Conservation (phyloP, 208 protist genomes). For the Trypanosoma congolense region DNA sequence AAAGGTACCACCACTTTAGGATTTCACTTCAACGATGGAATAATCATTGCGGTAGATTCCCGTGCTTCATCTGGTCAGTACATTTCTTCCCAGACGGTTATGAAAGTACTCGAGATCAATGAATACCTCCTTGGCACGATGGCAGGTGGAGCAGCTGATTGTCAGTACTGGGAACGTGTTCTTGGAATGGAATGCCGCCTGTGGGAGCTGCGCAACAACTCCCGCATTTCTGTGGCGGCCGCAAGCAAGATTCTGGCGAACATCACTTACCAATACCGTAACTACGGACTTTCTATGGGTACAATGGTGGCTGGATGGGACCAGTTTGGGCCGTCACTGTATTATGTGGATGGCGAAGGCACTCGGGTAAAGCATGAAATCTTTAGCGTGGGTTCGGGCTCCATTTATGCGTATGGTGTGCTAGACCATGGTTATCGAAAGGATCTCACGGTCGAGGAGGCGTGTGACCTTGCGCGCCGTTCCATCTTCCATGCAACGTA, state of each 20-base stretch:
- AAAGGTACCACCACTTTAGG: conserved; percentile 99
- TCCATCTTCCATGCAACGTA: conserved; percentile 99
- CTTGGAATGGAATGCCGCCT: conserved; percentile 94
- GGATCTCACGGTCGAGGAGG: conserved; percentile 96
- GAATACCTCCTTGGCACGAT: conserved; percentile 99
- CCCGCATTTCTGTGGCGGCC: conserved; percentile 97
- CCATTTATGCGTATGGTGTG: conserved; percentile 99
- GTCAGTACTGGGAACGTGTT: conserved; percentile 99
- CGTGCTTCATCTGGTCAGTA: conserved; percentile 97
- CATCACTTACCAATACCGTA: conserved; percentile 98
- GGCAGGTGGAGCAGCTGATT: conserved; percentile 99
- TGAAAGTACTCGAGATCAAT: conserved; percentile 99
- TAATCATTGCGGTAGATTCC: conserved; percentile 99
- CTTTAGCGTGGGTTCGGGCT: conserved; percentile 99
- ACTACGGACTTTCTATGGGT: conserved; percentile 97
- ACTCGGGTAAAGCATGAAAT: conserved; percentile 96
- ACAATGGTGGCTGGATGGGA: conserved; percentile 98
- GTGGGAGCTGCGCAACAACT: conserved; percentile 94
- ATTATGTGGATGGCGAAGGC: conserved; percentile 99
- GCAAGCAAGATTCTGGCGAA: conserved; percentile 99
- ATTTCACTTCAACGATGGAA: conserved; percentile 97
- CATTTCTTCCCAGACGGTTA: conserved; percentile 98
- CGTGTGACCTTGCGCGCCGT: conserved; percentile 95
- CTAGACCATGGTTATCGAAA: conserved; percentile 96
- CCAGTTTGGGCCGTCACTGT: conserved; percentile 96